Percentiles rank a stretch among this genome's conserved stretches.
Conservation (phyloP, 2,329 filamentous ascomycete species). For the Botrytis deweyae region DNA sequence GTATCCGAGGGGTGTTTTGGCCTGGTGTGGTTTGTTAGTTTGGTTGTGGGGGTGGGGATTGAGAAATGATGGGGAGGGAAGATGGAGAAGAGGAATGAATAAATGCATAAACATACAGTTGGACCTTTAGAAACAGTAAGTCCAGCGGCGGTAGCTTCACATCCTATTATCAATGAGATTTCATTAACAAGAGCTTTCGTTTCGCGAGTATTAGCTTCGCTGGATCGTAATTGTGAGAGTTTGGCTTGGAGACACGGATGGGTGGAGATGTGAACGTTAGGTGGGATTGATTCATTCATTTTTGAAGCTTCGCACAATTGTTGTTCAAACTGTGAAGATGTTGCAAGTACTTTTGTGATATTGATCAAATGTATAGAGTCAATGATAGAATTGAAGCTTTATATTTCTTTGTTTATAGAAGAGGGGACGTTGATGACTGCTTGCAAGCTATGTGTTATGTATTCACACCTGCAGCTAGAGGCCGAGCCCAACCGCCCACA, state of each 20-base stretch:
- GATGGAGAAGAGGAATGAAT: neutral
- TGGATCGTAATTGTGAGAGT: slow-evolving; percentile 82
- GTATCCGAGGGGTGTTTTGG: slow-evolving; percentile 74
- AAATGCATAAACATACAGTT: slow-evolving; percentile 51
- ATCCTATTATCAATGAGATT: slow-evolving; percentile 77
- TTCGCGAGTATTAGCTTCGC: slow-evolving; percentile 66
- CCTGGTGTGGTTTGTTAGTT: slow-evolving; percentile 49
- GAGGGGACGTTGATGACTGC: slow-evolving; percentile 4
- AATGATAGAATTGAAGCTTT: neutral
- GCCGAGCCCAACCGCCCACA: neutral
- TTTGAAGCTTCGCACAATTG: slow-evolving; percentile 9
- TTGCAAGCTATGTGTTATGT: slow-evolving; percentile 15
- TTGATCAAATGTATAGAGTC: neutral
- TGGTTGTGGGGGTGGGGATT: neutral
- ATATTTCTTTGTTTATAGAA: slow-evolving; percentile 8
- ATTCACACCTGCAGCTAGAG: neutral
- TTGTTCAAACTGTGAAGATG: neutral
- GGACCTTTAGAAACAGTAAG: slow-evolving; percentile 58
- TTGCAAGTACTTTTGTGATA: neutral
- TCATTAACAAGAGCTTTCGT: slow-evolving; percentile 83
- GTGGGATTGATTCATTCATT: slow-evolving; percentile 46
- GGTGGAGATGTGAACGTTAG: slow-evolving; percentile 72
- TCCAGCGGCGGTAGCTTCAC: slow-evolving; percentile 71
- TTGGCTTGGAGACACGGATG: slow-evolving; percentile 88
- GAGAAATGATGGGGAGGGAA: neutral